phyloP scores from a whole-genome alignment of 2,329 filamentous ascomycete species.

The Claviceps sp. region DNA sequence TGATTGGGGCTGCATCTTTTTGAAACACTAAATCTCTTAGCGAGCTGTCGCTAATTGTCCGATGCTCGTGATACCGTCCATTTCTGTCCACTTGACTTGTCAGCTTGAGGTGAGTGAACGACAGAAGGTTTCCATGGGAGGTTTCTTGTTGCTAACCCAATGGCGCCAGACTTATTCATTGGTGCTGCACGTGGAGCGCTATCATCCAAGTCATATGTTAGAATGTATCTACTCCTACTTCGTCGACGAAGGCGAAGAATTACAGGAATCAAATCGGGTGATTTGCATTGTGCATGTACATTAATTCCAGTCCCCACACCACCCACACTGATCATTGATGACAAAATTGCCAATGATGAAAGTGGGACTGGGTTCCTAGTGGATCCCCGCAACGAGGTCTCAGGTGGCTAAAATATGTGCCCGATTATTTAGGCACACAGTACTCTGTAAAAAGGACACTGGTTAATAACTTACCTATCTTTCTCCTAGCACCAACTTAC shows the following conservation, averaged over 20 bases:
- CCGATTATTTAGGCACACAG: constrained; percentile 1
- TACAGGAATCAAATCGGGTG: background rate
- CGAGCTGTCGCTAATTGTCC: background rate
- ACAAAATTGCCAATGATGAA: background rate
- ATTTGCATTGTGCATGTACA: background rate
- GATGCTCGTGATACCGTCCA: too few species aligned
- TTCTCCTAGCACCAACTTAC: background rate
- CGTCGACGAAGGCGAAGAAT: background rate
- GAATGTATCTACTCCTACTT: too few species aligned
- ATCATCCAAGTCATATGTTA: too few species aligned
- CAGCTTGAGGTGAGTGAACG: background rate
- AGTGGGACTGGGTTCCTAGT: background rate
- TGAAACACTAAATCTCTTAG: background rate
- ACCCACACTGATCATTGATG: too few species aligned
- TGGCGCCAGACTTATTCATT: background rate
- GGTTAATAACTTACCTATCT: background rate
- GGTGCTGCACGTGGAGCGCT: background rate
- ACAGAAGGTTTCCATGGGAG: background rate
- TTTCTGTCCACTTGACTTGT: background rate
- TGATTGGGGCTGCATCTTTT: background rate
- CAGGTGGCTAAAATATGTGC: background rate
- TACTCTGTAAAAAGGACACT: background rate
- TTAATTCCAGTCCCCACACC: background rate
- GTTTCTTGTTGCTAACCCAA: background rate
- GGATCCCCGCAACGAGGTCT: background rate